Evolutionary conservation across 805 yeast species (phyloP), one percentile per base, ranked within the genome.

Genomic region (Candida nemodendra): DNA sequence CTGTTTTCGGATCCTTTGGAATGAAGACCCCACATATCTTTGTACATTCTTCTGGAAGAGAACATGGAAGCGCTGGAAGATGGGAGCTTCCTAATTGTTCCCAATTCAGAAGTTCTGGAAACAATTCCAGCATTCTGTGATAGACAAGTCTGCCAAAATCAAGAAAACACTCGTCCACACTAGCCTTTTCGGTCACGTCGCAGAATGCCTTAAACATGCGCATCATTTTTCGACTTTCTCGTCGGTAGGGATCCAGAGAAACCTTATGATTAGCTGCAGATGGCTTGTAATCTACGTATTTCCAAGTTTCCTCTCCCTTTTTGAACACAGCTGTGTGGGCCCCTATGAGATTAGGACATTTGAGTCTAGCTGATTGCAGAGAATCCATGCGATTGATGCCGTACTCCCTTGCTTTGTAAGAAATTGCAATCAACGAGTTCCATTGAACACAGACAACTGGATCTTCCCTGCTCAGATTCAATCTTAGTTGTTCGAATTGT

Each of bases 361-460:
- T 82, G 41, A 74, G 61, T 42, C 69, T 66, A 0, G 97, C 96
- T 3, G 78, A 71, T 7, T 72, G 72, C 0, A 88, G 57, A 0
- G 76, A 68, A 54, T 85, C 93, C 82, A 88, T 81, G 42, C 99
- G 65, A 12, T 76, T 68, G 15, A 93, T 79, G 0, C 96, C 96
- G 56, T 57, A 89, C 38, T 79, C 78, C 27, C 97, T 68, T 0
- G 99, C 98, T 0, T 96, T 85, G 60, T 87, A 87, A 2, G 85
- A 78, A 0, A 93, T 95, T 0, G 99, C 99, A 41, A 93, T 91
- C 3, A 93, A 64, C 0, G 90, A 72, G 32, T 73, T 70, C 99
- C 99, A 93, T 54, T 93, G 99, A 4, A 88, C 87, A 58, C 97
- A 90, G 0, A 89, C 97, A 2, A 93, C 83, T 0, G 99, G 97